Conservation (phyloP, 2,329 filamentous ascomycete genomes). For the Microdochium paspali region DNA sequence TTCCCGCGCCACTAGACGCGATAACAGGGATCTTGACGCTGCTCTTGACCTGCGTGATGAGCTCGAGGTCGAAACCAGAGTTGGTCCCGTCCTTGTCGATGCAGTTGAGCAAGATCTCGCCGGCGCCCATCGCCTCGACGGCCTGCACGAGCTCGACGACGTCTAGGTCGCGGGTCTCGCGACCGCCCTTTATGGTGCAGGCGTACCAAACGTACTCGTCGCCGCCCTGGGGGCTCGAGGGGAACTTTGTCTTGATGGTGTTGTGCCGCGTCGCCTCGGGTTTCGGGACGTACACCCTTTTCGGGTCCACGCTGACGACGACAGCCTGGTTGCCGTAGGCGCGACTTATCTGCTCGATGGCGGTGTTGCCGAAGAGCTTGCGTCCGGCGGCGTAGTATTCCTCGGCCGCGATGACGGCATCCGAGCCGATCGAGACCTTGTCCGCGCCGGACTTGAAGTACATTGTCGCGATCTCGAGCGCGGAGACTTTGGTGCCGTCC, state of each 20-base stretch:
- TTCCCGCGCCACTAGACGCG: constrained; percentile 84
- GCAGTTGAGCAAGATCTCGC: constrained; percentile 92
- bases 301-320: constrained; percentile 90
- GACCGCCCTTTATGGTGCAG: constrained; percentile 91
- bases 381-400: constrained; percentile 69
- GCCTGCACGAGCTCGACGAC: constrained; percentile 80
- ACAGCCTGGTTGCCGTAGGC: constrained; percentile 97
- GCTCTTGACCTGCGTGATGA: constrained; percentile 81
- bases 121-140: constrained; percentile 91
- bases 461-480: constrained; percentile 86
- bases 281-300: constrained; percentile 75
- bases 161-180: constrained; percentile 89
- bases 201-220: constrained; percentile 92
- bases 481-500: constrained; percentile 77
- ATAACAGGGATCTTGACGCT: constrained; percentile 88
- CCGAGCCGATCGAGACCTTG: constrained; percentile 94
- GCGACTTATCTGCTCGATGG: constrained; percentile 88
- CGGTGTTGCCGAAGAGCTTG: constrained; percentile 68
- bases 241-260: constrained; percentile 59
- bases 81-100: constrained; percentile 96
- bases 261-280: constrained; percentile 62
- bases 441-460: constrained; percentile 97
- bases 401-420: constrained; percentile 87
- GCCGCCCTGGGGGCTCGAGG: constrained; percentile 54
- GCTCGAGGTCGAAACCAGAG: constrained; percentile 86